A percentile compares a stretch with the other conserved stretches of the same genome.
Conservation (phyloP, 2,329 filamentous ascomycete species). For the Mollisiaceae sp. region DNA sequence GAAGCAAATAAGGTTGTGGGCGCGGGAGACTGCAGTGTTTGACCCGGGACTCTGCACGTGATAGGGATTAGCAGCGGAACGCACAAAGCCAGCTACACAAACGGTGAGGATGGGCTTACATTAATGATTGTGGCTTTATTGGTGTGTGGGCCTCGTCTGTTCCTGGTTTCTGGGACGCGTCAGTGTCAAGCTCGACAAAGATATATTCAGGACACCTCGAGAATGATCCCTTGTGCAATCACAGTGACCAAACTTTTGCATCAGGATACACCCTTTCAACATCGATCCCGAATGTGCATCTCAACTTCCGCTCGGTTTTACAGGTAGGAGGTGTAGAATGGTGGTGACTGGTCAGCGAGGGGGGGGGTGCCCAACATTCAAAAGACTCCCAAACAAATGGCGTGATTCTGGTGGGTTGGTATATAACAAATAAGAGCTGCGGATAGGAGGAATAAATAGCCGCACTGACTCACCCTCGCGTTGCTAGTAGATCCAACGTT, state of each 20-base stretch:
- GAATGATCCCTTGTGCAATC: no score
- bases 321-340: no score
- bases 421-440: background rate
- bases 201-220: no score
- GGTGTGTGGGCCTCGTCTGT: background rate
- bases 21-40: slow-evolving; percentile 11
- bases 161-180: background rate
- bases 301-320: no score
- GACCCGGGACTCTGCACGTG: slow-evolving; percentile 10
- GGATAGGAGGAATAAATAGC: background rate
- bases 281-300: no score
- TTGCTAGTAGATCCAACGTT: background rate
- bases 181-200: background rate
- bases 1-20: slow-evolving; percentile 30
- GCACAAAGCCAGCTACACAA: slow-evolving; percentile 7
- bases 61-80: background rate
- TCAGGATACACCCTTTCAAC: no score
- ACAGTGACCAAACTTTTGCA: no score
- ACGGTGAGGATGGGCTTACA: slow-evolving; percentile 1
- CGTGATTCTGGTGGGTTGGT: background rate
- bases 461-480: background rate
- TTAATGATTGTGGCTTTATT: background rate
- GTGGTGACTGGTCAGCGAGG: no score
- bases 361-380: background rate
- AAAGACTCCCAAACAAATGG: background rate